A percentile compares a stretch with the other conserved stretches of the same genome.
Conservation (phyloP, 495 filamentous ascomycete genomes). For the Apodospora peruviana region DNA sequence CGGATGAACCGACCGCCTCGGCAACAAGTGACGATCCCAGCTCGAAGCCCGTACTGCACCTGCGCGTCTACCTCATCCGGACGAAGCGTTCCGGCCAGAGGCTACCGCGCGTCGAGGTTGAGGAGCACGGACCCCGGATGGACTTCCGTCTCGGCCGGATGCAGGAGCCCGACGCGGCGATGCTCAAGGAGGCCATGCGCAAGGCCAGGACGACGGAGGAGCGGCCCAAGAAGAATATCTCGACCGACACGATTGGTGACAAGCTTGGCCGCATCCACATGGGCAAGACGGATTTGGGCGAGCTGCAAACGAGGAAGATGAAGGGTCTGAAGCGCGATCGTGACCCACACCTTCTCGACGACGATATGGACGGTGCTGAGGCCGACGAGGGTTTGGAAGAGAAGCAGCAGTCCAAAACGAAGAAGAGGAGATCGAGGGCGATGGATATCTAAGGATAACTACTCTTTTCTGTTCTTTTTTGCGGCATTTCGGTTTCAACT, state of each 20-base stretch:
- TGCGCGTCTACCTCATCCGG: slow-evolving; percentile 76
- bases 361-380: slow-evolving; percentile 11
- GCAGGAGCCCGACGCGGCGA: slow-evolving; percentile 67
- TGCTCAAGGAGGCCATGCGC: slow-evolving; percentile 87
- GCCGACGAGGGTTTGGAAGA: slow-evolving; percentile 11
- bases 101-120: slow-evolving; percentile 83
- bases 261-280: slow-evolving; percentile 92
- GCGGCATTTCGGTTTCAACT: too few species aligned
- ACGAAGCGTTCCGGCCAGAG: slow-evolving; percentile 84
- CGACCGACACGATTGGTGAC: slow-evolving; percentile 85
- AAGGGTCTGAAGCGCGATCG: slow-evolving; percentile 87
- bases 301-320: slow-evolving; percentile 97
- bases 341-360: slow-evolving; percentile 26
- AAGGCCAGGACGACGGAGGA: slow-evolving; percentile 67
- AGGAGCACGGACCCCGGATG: slow-evolving; percentile 93
- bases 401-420: slow-evolving; percentile 14
- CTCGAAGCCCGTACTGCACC: slow-evolving; percentile 64
- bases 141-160: slow-evolving; percentile 83
- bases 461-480: background rate
- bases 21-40: slow-evolving; percentile 36
- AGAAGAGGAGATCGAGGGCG: background rate
- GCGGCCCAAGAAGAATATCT: slow-evolving; percentile 91
- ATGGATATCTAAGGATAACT: background rate
- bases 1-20: slow-evolving; percentile 54
- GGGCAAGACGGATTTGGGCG: slow-evolving; percentile 80